Percentiles rank a stretch among this genome's conserved stretches.
Evolutionary conservation across 768 basidiomycete species (phyloP).

Genomic region (Symmetrospora coprosmae): DNA sequence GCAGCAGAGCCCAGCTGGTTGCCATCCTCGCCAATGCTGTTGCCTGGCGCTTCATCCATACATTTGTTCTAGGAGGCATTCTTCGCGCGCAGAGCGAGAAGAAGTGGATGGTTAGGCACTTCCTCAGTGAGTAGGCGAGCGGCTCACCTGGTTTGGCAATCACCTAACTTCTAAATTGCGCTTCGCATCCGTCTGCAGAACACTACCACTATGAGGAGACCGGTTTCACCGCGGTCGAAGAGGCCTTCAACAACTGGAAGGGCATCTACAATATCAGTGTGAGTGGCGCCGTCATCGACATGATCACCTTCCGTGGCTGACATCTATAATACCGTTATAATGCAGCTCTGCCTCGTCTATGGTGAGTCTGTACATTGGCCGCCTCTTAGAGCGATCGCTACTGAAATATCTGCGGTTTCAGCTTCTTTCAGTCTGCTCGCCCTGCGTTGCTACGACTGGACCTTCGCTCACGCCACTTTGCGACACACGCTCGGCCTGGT

Average conservation of each 20-base stretch:
- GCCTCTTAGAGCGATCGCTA: background rate
- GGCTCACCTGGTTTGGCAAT: background rate
- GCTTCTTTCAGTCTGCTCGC: slow-evolving; percentile 73
- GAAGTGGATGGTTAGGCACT: slow-evolving; percentile 86
- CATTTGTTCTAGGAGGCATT: slow-evolving; percentile 68
- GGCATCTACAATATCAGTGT: slow-evolving; percentile 76
- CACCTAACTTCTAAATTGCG: background rate
- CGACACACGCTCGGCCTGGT: slow-evolving; percentile 79
- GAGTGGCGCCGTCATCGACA: slow-evolving; percentile 82
- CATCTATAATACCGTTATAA: too few relatives aligned
- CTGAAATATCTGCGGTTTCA: slow-evolving; percentile 38
- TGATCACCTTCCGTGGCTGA: background rate
- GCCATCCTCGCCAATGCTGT: slow-evolving; percentile 72
- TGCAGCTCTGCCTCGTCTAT: slow-evolving; percentile 10
- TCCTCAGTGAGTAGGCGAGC: slow-evolving; percentile 43
- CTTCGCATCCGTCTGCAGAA: slow-evolving; percentile 35
- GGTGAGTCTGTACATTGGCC: background rate
- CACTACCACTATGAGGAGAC: slow-evolving; percentile 75
- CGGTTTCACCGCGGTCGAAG: slow-evolving; percentile 63
- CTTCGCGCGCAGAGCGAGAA: slow-evolving; percentile 67
- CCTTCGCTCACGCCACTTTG: slow-evolving; percentile 68
- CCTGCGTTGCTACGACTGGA: slow-evolving; percentile 90
- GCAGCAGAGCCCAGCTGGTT: slow-evolving; percentile 44
- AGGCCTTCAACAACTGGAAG: slow-evolving; percentile 95
- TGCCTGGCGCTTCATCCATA: slow-evolving; percentile 73